Evolutionary conservation across 164 flowering plant genomes (phyloP).

Genomic region (Vitis cinerea): DNA sequence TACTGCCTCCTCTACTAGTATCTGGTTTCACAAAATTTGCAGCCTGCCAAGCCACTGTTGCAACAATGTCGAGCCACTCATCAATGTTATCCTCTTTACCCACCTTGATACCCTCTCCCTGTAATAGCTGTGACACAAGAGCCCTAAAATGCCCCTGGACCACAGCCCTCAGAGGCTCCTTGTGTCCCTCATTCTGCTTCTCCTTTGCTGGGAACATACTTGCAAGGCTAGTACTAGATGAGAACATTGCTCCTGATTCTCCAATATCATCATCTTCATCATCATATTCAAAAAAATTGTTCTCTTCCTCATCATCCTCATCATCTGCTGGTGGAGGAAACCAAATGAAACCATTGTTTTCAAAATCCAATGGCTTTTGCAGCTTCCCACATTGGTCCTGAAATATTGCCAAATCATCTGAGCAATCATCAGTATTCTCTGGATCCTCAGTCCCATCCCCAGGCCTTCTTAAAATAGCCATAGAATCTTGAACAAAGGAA

Average conservation of each 20-base stretch:
- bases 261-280: slow-evolving; percentile 90
- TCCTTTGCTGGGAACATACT: slow-evolving; percentile 45
- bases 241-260: slow-evolving; percentile 46
- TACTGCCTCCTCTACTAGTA: slow-evolving; percentile 87
- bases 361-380: slow-evolving; percentile 69
- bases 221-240: slow-evolving; percentile 47
- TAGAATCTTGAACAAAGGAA: slow-evolving; percentile 42
- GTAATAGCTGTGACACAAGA: slow-evolving; percentile 86
- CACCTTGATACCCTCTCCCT: slow-evolving; percentile 58
- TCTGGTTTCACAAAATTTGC: slow-evolving; percentile 92
- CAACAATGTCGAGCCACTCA: slow-evolving; percentile 75
- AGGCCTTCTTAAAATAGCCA: slow-evolving; percentile 47
- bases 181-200: slow-evolving; percentile 46
- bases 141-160: slow-evolving; percentile 87
- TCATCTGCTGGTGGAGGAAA: slow-evolving; percentile 86
- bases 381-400: slow-evolving; percentile 28
- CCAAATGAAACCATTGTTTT: slow-evolving; percentile 78
- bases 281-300: slow-evolving; percentile 62
- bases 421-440: slow-evolving; percentile 43
- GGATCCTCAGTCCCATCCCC: slow-evolving; percentile 34
- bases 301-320: slow-evolving; percentile 62
- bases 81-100: slow-evolving; percentile 36
- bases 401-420: slow-evolving; percentile 35
- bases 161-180: slow-evolving; percentile 65
- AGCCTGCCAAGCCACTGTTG: slow-evolving; percentile 90